phyloP scores from a whole-genome alignment of 2,329 filamentous ascomycete genomes.

The Botrytis fabae region DNA sequence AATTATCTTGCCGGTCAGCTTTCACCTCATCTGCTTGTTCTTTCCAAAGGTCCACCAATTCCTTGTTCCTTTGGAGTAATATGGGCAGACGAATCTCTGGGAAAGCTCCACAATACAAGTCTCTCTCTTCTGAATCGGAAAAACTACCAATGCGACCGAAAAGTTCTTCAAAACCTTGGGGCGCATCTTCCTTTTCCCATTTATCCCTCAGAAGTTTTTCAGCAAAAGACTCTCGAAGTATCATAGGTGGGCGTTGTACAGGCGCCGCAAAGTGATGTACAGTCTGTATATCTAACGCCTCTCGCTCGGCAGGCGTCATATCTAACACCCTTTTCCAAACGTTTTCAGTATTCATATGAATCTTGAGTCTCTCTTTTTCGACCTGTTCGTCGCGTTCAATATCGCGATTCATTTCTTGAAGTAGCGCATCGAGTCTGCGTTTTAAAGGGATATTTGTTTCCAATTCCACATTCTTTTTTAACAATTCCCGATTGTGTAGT shows the following conservation, averaged over 20 bases:
- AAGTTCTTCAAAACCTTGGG: not conserved
- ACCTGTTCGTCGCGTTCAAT: not conserved
- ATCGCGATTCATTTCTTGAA: not conserved
- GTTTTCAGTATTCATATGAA: not conserved
- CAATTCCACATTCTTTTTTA: not conserved
- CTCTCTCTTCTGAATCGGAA: not conserved
- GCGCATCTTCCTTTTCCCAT: not conserved
- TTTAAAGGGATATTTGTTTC: not conserved
- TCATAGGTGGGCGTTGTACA: not conserved
- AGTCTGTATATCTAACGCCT: too few relatives aligned
- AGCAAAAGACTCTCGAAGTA: not conserved
- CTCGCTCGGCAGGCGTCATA: slow-evolving; percentile 3
- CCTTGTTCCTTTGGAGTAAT: not conserved
- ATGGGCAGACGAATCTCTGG: not conserved
- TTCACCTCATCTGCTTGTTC: not conserved
- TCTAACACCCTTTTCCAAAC: not conserved
- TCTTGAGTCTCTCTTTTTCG: not conserved
- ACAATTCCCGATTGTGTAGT: too few relatives aligned
- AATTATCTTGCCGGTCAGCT: not conserved
- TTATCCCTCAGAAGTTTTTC: not conserved
- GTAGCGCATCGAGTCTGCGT: not conserved
- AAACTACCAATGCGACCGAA: not conserved
- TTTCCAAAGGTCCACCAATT: not conserved
- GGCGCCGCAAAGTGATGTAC: not conserved
- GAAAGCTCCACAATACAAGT: not conserved